Conservation (phyloP, 805 yeast species). For the Saccharomycopsis sp. region DNA sequence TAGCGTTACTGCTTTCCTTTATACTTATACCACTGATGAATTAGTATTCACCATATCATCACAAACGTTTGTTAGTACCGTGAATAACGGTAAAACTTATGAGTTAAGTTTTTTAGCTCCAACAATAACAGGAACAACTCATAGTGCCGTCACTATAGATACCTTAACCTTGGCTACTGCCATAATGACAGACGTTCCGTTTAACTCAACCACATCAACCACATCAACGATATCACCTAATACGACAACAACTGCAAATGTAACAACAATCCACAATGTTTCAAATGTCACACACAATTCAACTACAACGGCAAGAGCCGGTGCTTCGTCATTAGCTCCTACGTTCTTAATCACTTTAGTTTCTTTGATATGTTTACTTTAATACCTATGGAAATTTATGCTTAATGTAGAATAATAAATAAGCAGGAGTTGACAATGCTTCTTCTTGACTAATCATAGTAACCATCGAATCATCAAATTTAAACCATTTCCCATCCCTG, state of each 20-base stretch:
- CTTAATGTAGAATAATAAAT: constrained; percentile 64
- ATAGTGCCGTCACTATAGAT: constrained; percentile 10
- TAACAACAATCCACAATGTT: constrained; percentile 2
- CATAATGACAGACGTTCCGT: background rate
- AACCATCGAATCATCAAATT: constrained; percentile 84
- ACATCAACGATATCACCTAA: background rate
- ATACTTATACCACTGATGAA: constrained; percentile 20
- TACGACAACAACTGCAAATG: background rate
- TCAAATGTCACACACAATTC: constrained; percentile 2
- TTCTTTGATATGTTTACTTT: constrained; percentile 10
- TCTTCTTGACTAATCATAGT: constrained; percentile 56
- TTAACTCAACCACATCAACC: constrained; percentile 10
- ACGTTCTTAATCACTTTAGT: constrained; percentile 1
- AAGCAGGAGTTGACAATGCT: constrained; percentile 69
- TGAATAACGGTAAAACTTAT: constrained; percentile 16
- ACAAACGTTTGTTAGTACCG: constrained; percentile 17
- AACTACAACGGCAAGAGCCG: constrained; percentile 3
- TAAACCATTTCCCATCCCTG: constrained; percentile 74
- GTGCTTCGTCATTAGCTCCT: background rate
- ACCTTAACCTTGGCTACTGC: constrained; percentile 1
- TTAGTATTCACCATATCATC: constrained; percentile 12
- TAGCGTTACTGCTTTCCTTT: constrained; percentile 13
- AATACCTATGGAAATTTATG: constrained; percentile 26
- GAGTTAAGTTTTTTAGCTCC: constrained; percentile 18
- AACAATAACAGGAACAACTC: constrained; percentile 16